These are phyloP conservation scores for Lodderomyces jiufengensis DNA, from an alignment of 1,139 yeast genomes.

Conservation along the genomic window DNA sequence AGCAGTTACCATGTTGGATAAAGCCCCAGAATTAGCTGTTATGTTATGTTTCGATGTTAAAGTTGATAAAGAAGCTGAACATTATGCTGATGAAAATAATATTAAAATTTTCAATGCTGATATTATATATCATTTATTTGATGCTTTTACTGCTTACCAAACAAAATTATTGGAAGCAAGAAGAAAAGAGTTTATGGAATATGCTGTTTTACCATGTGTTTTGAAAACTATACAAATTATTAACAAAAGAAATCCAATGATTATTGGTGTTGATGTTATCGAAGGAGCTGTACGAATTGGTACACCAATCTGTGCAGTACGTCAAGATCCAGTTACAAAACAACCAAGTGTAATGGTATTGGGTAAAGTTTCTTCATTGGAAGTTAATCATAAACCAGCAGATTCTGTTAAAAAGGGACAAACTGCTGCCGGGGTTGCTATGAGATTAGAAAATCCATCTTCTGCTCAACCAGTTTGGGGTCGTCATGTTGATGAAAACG, in stretches of 20 bases:
- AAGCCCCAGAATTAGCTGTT: constrained; percentile 91
- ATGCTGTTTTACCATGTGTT: constrained; percentile 94
- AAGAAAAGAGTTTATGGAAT: constrained; percentile 83
- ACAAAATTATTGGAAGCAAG: constrained; percentile 80
- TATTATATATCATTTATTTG: constrained; percentile 93
- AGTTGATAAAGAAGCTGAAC: constrained; percentile 97
- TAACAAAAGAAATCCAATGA: constrained; percentile 98
- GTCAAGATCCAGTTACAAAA: constrained; percentile 80
- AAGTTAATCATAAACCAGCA: constrained; percentile 86
- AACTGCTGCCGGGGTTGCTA: constrained; percentile 96
- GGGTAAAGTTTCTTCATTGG: constrained; percentile 85
- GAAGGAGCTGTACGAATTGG: constrained; percentile 91
- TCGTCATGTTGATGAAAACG: constrained; percentile 94
- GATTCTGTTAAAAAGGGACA: constrained; percentile 88
- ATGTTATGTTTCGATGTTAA: constrained; percentile 98
- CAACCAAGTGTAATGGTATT: constrained; percentile 68
- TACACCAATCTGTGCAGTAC: constrained; percentile 94
- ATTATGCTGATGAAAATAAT: constrained; percentile 90
- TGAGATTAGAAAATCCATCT: constrained; percentile 91
- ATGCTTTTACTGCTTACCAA: constrained; percentile 91
- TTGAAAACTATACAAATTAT: constrained; percentile 92
- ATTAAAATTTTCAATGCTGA: constrained; percentile 93
- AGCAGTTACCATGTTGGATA: constrained; percentile 94
- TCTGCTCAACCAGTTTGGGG: constrained; percentile 98
- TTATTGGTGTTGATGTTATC: constrained; percentile 93